Percentiles rank a stretch among this genome's conserved stretches.
Conservation (phyloP, 257 asterid genomes). For the Leptodermis oblonga region DNA sequence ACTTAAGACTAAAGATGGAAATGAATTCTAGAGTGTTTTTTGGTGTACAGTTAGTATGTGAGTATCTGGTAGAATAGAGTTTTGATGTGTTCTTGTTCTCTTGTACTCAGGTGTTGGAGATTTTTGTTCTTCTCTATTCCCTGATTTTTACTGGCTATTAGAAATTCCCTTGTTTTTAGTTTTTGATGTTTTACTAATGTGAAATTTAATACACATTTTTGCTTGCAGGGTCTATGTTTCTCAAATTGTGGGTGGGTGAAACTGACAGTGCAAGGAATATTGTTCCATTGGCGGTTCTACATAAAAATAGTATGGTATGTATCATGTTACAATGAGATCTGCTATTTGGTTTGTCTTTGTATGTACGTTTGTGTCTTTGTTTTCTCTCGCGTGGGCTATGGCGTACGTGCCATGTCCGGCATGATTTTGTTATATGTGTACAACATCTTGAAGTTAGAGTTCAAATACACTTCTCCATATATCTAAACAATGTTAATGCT, state of each 20-base stretch:
- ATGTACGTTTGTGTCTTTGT: not conserved
- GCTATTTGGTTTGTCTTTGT: not conserved
- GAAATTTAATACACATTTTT: constrained; percentile 16
- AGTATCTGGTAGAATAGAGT: not conserved
- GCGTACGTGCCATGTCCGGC: not conserved
- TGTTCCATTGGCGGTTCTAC: constrained; percentile 74
- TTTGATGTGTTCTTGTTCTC: not conserved
- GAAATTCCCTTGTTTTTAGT: not conserved
- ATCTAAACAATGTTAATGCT: not conserved
- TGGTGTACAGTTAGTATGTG: not conserved
- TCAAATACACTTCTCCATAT: not conserved
- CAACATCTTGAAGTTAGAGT: not conserved
- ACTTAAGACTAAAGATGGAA: not conserved
- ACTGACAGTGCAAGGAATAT: constrained; percentile 33
- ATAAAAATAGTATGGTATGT: constrained; percentile 53
- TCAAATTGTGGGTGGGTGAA: constrained; percentile 78
- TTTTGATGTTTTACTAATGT: not conserved
- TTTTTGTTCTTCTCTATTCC: not conserved
- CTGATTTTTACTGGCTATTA: not conserved
- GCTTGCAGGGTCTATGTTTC: constrained; percentile 56
- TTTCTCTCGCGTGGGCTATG: not conserved
- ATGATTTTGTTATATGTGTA: not conserved
- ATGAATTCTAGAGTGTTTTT: not conserved
- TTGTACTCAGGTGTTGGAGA: not conserved
- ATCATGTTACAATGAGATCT: not conserved